Conservation (phyloP, 2,329 filamentous ascomycete species). For the Nothophaeocryptopus gaeumannii region DNA sequence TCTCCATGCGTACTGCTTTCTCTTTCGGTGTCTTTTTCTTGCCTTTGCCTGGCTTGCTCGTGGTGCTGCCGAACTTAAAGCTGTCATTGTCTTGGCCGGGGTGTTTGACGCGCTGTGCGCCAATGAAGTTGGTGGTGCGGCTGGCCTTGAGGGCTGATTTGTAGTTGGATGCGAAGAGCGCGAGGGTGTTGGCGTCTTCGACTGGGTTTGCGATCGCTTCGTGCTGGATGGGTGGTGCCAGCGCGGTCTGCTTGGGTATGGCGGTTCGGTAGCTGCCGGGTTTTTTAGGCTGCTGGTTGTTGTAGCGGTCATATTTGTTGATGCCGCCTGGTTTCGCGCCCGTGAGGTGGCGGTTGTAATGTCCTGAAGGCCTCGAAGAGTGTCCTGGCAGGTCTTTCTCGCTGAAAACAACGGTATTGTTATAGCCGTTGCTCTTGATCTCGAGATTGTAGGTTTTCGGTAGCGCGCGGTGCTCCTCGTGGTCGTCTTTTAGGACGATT, state of each 20-base stretch:
- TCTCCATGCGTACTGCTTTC: constrained; percentile 86
- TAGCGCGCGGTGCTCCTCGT: constrained; percentile 68
- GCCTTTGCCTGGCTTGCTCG: constrained; percentile 29
- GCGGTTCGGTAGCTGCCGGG: constrained; percentile 31
- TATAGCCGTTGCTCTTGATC: constrained; percentile 63
- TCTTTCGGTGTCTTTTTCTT: constrained; percentile 56
- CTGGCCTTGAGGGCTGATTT: constrained; percentile 41
- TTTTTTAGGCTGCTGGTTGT: constrained; percentile 20
- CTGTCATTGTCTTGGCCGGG: constrained; percentile 30
- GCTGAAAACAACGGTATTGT: constrained; percentile 87
- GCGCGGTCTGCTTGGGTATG: constrained; percentile 68
- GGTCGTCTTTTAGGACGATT: constrained; percentile 62
- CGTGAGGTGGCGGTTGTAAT: constrained; percentile 8
- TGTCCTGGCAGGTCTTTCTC: constrained; percentile 82
- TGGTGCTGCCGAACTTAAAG: constrained; percentile 35
- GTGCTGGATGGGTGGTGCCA: constrained; percentile 69
- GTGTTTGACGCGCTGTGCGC: constrained; percentile 21
- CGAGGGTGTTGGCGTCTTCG: constrained; percentile 66
- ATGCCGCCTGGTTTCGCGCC: constrained; percentile 22
- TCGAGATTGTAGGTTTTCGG: constrained; percentile 86
- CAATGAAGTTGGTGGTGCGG: constrained; percentile 48
- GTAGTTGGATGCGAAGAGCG: constrained; percentile 40
- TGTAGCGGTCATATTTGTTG: constrained; percentile 24
- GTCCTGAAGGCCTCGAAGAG: constrained; percentile 12
- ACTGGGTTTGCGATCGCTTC: constrained; percentile 71